Evolutionary conservation across 768 basidiomycete species (phyloP).

Genomic region (Kondoa subrosea): DNA sequence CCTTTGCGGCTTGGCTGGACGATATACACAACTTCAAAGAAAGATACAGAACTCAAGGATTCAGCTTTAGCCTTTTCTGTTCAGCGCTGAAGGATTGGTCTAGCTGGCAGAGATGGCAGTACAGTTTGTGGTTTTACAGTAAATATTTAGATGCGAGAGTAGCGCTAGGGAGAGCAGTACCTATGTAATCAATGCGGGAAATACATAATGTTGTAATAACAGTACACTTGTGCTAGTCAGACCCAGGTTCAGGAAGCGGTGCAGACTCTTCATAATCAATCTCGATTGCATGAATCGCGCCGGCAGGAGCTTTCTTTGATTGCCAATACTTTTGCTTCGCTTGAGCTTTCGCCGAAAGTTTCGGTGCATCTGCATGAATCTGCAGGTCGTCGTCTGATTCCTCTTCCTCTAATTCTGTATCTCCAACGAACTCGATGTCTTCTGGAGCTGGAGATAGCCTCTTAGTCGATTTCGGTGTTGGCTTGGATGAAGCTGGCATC

Average conservation of each 20-base stretch:
- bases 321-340: too few species aligned
- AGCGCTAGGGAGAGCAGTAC: neutral
- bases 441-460: too few species aligned
- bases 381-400: too few species aligned
- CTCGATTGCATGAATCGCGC: too few species aligned
- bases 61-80: neutral
- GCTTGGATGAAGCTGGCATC: too few species aligned
- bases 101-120: neutral
- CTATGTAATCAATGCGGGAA: neutral
- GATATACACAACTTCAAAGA: conserved; percentile 11
- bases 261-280: too few species aligned
- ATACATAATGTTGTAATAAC: neutral
- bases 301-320: too few species aligned
- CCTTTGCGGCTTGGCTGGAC: conserved; percentile 12
- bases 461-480: too few species aligned
- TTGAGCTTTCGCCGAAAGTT: too few species aligned
- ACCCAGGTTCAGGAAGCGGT: neutral
- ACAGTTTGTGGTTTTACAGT: neutral
- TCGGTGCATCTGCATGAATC: too few species aligned
- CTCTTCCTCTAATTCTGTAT: too few species aligned
- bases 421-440: too few species aligned
- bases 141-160: neutral
- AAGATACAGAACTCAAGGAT: neutral
- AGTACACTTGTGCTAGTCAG: neutral
- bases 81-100: neutral